Base-by-base conservation (phyloP, 1,139 yeast species). In the Geotrichum fermentans region DNA sequence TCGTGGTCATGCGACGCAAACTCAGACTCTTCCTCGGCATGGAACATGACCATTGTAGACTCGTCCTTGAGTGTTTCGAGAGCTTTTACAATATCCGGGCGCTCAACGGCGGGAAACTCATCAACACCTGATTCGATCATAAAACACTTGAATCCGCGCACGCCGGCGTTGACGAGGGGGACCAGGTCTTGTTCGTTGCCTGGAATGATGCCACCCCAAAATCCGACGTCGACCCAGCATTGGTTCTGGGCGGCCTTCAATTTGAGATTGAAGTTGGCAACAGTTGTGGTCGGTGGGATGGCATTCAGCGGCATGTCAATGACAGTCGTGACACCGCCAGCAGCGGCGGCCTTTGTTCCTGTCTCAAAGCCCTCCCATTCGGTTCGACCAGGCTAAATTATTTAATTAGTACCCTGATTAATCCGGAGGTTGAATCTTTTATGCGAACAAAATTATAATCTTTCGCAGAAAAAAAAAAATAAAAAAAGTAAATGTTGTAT, bases 361-460 rank as follows among this genome's bases (percentile, higher is more conserved):
- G 95, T 83, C 40, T 81, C 95, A 64, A 89, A 89, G 0, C 96
- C 96, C 68, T 89, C 97, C 96, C 96, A 89, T 54, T 85, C 95
- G 0, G 96, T 88, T 58, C 96, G 72, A 3, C 96, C 96, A 0
- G 97, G 96, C 67, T 44, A 30, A 17, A 22, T n/a, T n/a, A n/a
- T n/a, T n/a, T n/a, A n/a, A n/a, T n/a, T n/a, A n/a, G n/a, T n/a
- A n/a, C 11, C 38, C 38, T 4, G 38, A 24, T 24, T 34, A 34
- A 33, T 18, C 8, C 11, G 36, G 26, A 16, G 26, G 41, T 40
- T 39, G 11, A 38, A 26, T 14, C 8, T 30, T 4, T 18, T 30
- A 3, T 30, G 21, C 18, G 42, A n/a, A n/a, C n/a, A n/a, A n/a
- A n/a, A n/a, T n/a, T n/a, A n/a, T n/a, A n/a, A n/a, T n/a, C n/a